These are phyloP conservation scores for Taphrina sp. DNA, from an alignment of 1,139 yeast genomes.

Conservation along the genomic window DNA sequence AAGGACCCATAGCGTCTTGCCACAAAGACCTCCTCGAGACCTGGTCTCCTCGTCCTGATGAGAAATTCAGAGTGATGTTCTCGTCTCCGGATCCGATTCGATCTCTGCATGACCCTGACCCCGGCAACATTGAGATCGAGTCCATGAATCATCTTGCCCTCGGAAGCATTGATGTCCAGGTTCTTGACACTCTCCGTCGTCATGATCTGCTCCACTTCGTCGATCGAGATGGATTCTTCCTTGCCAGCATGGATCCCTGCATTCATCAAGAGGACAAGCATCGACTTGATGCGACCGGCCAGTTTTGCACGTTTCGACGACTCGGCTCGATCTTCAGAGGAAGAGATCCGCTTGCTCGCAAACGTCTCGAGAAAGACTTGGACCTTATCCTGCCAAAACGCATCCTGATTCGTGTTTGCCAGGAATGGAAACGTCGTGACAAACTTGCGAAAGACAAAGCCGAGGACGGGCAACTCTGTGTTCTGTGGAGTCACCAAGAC, in stretches of 20 bases:
- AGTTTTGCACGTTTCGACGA: constrained; percentile 69
- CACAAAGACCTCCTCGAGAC: constrained; percentile 48
- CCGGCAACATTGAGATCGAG: constrained; percentile 64
- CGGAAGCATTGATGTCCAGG: constrained; percentile 1
- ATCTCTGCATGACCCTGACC: constrained; percentile 45
- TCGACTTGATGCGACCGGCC: constrained; percentile 58
- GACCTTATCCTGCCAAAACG: constrained; percentile 74
- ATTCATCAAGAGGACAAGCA: constrained; percentile 66
- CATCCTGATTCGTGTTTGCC: constrained; percentile 52
- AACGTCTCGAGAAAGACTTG: constrained; percentile 79
- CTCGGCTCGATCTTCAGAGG: constrained; percentile 69
- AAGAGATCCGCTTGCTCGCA: constrained; percentile 64
- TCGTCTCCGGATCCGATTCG: constrained; percentile 35
- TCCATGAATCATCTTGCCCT: constrained; percentile 51
- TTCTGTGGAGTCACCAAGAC: background rate
- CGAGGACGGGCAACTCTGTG: constrained; percentile 59
- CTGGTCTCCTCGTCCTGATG: constrained; percentile 39
- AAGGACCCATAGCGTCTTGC: constrained; percentile 68
- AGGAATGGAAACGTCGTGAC: constrained; percentile 74
- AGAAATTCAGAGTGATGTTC: constrained; percentile 44
- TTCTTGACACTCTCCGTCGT: constrained; percentile 39
- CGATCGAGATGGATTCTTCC: constrained; percentile 29
- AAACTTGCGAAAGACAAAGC: constrained; percentile 63
- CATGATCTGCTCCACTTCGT: constrained; percentile 13
- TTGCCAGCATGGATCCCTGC: constrained; percentile 64